Conservation (phyloP, 1,139 yeast species). For the Diutina pseudorugosa region DNA sequence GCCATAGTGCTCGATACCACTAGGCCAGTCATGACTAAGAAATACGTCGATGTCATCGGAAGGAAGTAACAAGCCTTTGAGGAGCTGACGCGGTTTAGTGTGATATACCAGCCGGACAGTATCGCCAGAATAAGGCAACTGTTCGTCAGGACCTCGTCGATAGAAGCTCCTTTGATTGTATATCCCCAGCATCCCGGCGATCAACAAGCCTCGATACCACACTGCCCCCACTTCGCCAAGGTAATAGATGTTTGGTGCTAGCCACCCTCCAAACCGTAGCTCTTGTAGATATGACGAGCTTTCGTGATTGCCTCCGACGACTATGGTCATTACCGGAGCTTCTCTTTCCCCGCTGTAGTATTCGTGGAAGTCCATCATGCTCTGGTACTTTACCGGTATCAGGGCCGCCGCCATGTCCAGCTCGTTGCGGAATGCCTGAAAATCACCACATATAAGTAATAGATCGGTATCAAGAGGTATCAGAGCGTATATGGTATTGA, state of each 20-base stretch:
- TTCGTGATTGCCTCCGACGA: constrained; percentile 95
- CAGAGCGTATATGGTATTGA: constrained; percentile 43
- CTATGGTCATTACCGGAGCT: constrained; percentile 72
- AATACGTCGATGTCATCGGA: constrained; percentile 32
- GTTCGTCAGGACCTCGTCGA: constrained; percentile 1
- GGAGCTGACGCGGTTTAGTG: constrained; percentile 49
- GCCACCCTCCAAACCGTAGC: constrained; percentile 85
- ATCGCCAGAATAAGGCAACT: constrained; percentile 34
- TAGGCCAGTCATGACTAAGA: constrained; percentile 94
- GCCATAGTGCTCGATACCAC: constrained; percentile 61
- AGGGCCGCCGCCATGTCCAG: constrained; percentile 59
- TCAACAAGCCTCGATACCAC: constrained; percentile 61
- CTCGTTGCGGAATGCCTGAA: constrained; percentile 54
- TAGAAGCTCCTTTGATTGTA: constrained; percentile 26
- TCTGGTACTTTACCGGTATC: constrained; percentile 40
- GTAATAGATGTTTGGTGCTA: constrained; percentile 82
- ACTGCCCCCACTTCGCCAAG: constrained; percentile 71
- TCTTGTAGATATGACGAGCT: constrained; percentile 68
- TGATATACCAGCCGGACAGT: constrained; percentile 60
- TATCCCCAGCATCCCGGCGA: constrained; percentile 81
- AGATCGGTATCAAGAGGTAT: constrained; percentile 37
- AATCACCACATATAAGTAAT: constrained; percentile 79
- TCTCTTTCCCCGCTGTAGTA: constrained; percentile 49
- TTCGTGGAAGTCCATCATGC: constrained; percentile 65
- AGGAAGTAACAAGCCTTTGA: constrained; percentile 33